Evolutionary conservation across 2,329 filamentous ascomycete genomes (phyloP), one percentile per base, ranked within the genome.

Genomic region (Pseudogymnoascus sp.): DNA sequence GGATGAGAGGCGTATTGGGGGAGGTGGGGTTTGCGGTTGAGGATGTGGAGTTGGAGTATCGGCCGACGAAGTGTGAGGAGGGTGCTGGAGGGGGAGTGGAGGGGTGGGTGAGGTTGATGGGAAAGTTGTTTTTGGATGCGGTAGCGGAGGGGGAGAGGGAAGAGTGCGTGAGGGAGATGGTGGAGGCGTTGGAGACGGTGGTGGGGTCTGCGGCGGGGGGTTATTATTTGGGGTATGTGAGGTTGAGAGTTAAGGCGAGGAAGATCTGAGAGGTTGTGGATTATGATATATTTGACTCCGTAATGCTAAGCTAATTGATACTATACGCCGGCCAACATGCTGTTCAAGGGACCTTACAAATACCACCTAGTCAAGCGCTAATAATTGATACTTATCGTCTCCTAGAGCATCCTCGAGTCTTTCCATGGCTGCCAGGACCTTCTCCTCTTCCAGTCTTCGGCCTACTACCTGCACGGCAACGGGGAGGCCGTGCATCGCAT

Each of bases 391-490:
- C 70, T 77, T 82, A 21, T 82, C 77, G 7, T 82, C 77, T 0
- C 80, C 88, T 21, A 96, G 75, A 0, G 89, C 89, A 65, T 87
- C 82, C 75, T 96, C 91, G 2, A 96, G 81, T 62, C 83, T 82
- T 75, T 88, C 82, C 91, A 96, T 96, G 13, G 88, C 81, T 0
- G 88, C 85, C 60, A 96, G 76, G 0, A 96, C 90, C 78, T 93
- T 95, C 77, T 96, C 91, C 74, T 96, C 92, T 72, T 95, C 88
- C 69, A 96, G 77, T 37, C 91, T 81, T 44, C 88, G 80, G 0
- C 91, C 91, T 0, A 96, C 87, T 23, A 96, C 81, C 75, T 96
- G 92, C 7, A 97, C 87, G 0, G 85, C 93, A 0, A 96, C 91
- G 0, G 93, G 93, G 42, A 97, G 78, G 0, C 92, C 93, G 56